Evolutionary conservation across 257 asterid genomes (phyloP).

Genomic region (Solanum stenotomum): DNA sequence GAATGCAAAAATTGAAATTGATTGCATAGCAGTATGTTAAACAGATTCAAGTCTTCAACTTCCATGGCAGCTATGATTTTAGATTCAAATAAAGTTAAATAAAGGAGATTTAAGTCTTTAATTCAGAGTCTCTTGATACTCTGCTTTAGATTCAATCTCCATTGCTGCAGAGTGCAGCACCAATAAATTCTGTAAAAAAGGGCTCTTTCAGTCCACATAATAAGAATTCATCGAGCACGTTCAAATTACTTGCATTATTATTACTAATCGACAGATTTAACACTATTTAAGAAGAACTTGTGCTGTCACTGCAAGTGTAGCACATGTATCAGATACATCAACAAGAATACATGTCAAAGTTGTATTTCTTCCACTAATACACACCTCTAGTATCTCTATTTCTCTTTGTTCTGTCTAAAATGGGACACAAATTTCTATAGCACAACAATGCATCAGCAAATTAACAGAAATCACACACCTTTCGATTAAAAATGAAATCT

Average conservation of each 20-base stretch:
- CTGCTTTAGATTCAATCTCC: not conserved
- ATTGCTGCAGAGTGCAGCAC: not conserved
- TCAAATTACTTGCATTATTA: not conserved
- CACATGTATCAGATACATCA: not conserved
- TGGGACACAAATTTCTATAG: not conserved
- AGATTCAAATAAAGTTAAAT: not conserved
- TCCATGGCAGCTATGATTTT: not conserved
- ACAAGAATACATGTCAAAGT: not conserved
- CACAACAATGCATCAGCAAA: not conserved
- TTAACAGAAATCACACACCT: not conserved
- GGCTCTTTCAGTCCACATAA: not conserved
- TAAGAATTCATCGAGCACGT: not conserved
- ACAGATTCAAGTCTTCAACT: not conserved
- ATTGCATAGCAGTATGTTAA: slow-evolving; percentile 62
- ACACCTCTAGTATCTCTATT: not conserved
- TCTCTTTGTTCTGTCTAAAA: not conserved
- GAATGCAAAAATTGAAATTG: slow-evolving; percentile 75
- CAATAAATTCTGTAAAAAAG: not conserved
- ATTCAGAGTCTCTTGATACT: not conserved
- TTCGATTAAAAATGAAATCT: not conserved
- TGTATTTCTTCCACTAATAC: not conserved
- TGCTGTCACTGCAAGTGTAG: no score
- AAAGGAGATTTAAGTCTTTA: not conserved
- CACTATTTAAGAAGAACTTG: no score
- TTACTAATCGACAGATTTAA: not conserved